Base-by-base conservation (phyloP, 257 asterid genomes). In the Solanum okadae region DNA sequence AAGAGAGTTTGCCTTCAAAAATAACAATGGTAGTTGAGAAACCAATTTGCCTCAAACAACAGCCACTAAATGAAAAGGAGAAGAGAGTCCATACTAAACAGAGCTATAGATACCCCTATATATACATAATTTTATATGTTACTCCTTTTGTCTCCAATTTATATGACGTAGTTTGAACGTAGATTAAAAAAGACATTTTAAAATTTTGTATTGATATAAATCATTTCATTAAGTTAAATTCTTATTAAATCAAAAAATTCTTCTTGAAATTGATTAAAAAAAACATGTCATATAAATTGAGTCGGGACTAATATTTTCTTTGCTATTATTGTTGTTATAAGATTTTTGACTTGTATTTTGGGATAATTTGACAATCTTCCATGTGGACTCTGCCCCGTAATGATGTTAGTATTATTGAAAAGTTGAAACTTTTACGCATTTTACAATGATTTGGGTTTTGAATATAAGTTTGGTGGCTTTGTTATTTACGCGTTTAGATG, bases 241-340 rank as follows among this genome's bases (percentile, higher is more conserved):
- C 2, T 14, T 14, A 14, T 2, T 46, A 46, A 1, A 5, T 46
- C 7, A 5, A 44, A 44, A 44, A 44, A 44, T 44, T 4, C 0
- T 14, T 13, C 2, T 46, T 46, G 8, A 16, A 49, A 49, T 16
- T 5, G 0, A 49, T 49, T 49, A 5, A 49, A 49, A 49, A 44
- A 15, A 15, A 2, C 5, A 49, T 52, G 3, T 52, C 1, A 15
- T 49, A 49, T 15, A 15, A 49, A 5, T 15, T 15, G 59, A 15
- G 3, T 5, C 3, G 0, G 3, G 1, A 1, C 1, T 1, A 49
- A 5, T 49, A 16, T 16, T 52, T 52, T 5, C 23, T 52, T 16
- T 46, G 20, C 59, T 0, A 14, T 14, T 46, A 46, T 46, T 46
- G 20, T 15, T 14, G 23, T 52, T 16, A 15, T 52, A 23, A 16